Evolutionary conservation across 2,329 filamentous ascomycete species (phyloP).

Genomic region (Daldinia eschscholtzii): DNA sequence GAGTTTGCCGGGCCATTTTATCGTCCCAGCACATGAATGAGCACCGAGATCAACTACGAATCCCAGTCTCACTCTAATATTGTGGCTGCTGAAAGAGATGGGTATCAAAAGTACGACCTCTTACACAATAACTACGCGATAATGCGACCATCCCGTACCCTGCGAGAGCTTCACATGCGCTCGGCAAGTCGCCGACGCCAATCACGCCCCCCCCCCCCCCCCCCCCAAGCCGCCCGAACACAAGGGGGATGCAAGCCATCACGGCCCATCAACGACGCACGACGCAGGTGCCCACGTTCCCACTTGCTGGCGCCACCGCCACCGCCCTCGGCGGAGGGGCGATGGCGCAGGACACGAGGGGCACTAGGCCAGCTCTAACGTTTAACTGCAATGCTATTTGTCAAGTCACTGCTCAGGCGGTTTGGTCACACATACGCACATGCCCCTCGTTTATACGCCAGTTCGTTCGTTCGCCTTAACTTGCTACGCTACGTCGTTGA

Average conservation of each 20-base stretch:
- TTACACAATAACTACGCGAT: constrained; percentile 33
- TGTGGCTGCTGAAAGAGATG: constrained; percentile 45
- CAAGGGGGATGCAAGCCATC: constrained; percentile 30
- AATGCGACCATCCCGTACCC: constrained; percentile 22
- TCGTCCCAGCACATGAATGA: too few species aligned
- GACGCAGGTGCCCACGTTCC: not conserved
- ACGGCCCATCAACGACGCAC: constrained; percentile 30
- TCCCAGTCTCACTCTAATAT: constrained; percentile 43
- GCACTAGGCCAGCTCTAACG: not conserved
- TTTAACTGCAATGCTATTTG: too few species aligned
- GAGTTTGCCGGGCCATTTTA: not conserved
- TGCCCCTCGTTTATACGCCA: too few species aligned
- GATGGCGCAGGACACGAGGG: constrained; percentile 41
- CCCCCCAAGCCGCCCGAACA: constrained; percentile 33
- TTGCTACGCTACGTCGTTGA: too few species aligned
- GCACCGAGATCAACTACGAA: not conserved
- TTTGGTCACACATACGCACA: too few species aligned
- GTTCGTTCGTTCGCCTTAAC: too few species aligned
- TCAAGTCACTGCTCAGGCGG: too few species aligned
- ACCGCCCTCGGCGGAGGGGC: not conserved
- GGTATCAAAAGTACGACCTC: constrained; percentile 42
- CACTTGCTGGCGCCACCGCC: constrained; percentile 14
- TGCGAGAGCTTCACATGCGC: constrained; percentile 15
- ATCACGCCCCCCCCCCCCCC: constrained; percentile 29
- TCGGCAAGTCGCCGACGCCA: constrained; percentile 42